phyloP scores from a whole-genome alignment of 2,329 filamentous ascomycete genomes.

The Xylogone sp. region DNA sequence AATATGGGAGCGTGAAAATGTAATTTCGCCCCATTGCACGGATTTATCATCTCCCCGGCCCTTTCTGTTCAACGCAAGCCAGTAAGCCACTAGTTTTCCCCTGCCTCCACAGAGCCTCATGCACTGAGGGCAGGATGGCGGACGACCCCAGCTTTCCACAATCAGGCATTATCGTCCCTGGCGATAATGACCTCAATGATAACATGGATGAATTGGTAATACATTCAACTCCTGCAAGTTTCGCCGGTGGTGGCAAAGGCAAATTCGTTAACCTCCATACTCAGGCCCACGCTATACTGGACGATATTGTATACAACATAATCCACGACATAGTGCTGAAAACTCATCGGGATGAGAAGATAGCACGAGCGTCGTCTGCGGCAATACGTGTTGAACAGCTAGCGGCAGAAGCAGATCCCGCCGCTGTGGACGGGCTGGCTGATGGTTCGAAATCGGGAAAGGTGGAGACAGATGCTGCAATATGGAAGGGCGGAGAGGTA shows the following conservation, averaged over 20 bases:
- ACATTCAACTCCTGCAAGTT: constrained; percentile 8
- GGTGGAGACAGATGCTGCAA: constrained; percentile 63
- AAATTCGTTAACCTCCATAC: constrained; percentile 6
- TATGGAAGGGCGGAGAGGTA: constrained; percentile 67
- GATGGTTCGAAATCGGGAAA: constrained; percentile 34
- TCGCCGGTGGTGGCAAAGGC: constrained; percentile 8
- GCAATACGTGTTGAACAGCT: constrained; percentile 60
- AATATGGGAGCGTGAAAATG: background rate
- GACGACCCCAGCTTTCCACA: constrained; percentile 16
- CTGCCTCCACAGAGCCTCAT: constrained; percentile 1
- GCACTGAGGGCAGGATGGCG: constrained; percentile 12
- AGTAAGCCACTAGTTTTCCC: background rate
- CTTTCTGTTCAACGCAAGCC: background rate
- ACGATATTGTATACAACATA: constrained; percentile 73
- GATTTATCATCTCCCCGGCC: background rate
- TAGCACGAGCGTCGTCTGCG: constrained; percentile 62
- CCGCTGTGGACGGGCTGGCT: constrained; percentile 34
- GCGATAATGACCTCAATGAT: constrained; percentile 36
- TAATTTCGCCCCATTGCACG: background rate
- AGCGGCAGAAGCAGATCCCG: constrained; percentile 20
- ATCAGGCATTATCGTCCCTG: constrained; percentile 47
- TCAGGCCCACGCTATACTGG: constrained; percentile 63
- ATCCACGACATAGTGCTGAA: constrained; percentile 71
- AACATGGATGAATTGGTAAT: constrained; percentile 57
- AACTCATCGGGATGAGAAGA: constrained; percentile 75